phyloP scores from a whole-genome alignment of 768 basidiomycete species.

The Chiua virens region DNA sequence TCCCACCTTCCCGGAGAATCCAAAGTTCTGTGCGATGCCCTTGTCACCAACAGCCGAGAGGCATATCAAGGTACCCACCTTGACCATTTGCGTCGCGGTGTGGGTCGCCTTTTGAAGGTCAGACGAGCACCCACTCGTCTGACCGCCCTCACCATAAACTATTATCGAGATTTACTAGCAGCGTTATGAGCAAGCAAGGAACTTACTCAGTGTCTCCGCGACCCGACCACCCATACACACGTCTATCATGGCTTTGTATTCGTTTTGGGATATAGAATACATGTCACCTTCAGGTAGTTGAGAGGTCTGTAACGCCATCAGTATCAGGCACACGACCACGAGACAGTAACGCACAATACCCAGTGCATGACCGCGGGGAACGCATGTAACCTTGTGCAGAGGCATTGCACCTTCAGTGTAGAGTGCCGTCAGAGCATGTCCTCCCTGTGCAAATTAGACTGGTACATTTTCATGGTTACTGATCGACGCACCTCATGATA shows the following conservation, averaged over 20 bases:
- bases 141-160: constrained; percentile 88
- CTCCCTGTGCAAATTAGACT: constrained; percentile 53
- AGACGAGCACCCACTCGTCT: constrained; percentile 90
- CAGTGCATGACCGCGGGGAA: constrained; percentile 92
- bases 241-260: constrained; percentile 83
- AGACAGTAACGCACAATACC: constrained; percentile 62
- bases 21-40: constrained; percentile 55
- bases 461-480: neutral
- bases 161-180: constrained; percentile 8
- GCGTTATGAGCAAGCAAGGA: neutral
- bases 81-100: constrained; percentile 85
- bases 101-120: constrained; percentile 81
- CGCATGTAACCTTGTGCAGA: constrained; percentile 95
- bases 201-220: constrained; percentile 85
- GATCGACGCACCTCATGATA: constrained; percentile 79
- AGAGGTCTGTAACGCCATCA: constrained; percentile 54
- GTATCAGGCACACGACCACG: neutral
- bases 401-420: constrained; percentile 97
- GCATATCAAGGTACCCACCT: constrained; percentile 47
- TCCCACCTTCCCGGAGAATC: constrained; percentile 76
- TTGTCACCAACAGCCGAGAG: neutral
- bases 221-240: constrained; percentile 94
- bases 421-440: constrained; percentile 91
- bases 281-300: constrained; percentile 78
- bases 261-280: constrained; percentile 65